Evolutionary conservation across 2,329 filamentous ascomycete genomes (phyloP).

Genomic region (Epichloe glyceriae): DNA sequence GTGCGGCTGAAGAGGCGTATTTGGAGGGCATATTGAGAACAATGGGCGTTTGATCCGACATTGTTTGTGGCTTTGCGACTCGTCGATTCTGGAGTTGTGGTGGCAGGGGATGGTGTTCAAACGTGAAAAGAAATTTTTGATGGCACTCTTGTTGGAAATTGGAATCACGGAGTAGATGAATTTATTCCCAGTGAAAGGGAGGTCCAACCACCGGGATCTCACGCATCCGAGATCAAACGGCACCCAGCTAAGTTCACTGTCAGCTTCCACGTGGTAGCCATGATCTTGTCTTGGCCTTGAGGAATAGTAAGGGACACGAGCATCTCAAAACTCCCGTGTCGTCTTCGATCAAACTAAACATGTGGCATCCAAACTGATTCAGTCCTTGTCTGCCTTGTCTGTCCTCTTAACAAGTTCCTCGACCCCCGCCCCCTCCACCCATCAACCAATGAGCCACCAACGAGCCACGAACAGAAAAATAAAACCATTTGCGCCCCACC

Average conservation of each 20-base stretch:
- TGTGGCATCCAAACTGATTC: no score
- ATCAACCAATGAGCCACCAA: no score
- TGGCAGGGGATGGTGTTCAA: neutral
- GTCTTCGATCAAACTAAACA: no score
- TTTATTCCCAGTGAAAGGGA: neutral
- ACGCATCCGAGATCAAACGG: constrained; percentile 1
- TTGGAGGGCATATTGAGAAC: constrained; percentile 31
- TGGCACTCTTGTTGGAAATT: neutral
- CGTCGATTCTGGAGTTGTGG: neutral
- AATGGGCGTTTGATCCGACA: constrained; percentile 11
- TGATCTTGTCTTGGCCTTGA: no score
- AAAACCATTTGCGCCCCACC: no score
- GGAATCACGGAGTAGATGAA: neutral
- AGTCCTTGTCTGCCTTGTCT: no score
- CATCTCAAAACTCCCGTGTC: no score
- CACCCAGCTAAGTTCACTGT: neutral
- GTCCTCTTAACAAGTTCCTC: no score
- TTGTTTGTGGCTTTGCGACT: constrained; percentile 3
- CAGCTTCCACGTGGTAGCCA: no score
- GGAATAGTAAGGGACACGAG: no score
- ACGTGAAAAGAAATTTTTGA: no score
- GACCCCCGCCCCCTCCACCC: neutral
- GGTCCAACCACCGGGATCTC: constrained; percentile 1
- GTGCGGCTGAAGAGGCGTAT: constrained; percentile 23
- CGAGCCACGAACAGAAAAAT: no score